These are phyloP conservation scores for Citrus glauca DNA, from an alignment of 345 rosid species.

Conservation along the genomic window DNA sequence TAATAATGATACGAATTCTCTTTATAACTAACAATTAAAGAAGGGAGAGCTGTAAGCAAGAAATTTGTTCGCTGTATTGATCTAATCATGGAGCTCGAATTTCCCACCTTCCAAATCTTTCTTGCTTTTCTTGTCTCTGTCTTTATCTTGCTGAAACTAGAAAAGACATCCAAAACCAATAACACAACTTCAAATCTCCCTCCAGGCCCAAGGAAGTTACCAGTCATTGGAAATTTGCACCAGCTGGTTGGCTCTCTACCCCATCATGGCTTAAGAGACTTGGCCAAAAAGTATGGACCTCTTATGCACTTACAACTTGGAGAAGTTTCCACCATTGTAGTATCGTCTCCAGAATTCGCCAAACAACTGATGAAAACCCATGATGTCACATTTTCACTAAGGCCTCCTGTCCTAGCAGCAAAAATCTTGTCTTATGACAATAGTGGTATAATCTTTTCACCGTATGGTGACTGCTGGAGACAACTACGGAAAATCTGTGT, in stretches of 20 bases:
- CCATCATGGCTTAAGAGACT: slow-evolving; percentile 20
- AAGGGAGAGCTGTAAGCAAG: too few relatives aligned
- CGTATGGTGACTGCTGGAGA: slow-evolving; percentile 29
- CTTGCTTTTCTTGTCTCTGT: background rate
- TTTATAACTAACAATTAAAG: too few relatives aligned
- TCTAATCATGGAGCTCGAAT: background rate
- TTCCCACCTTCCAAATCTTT: background rate
- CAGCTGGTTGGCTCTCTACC: slow-evolving; percentile 22
- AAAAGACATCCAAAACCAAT: background rate
- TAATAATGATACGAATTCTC: too few relatives aligned
- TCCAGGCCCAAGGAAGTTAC: slow-evolving; percentile 36
- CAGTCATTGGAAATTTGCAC: slow-evolving; percentile 35
- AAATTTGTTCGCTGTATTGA: too few relatives aligned
- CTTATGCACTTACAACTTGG: slow-evolving; percentile 37
- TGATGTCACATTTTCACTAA: slow-evolving; percentile 24
- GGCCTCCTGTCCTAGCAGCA: slow-evolving; percentile 13
- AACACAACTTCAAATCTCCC: slow-evolving; percentile 13
- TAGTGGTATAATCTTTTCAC: slow-evolving; percentile 9
- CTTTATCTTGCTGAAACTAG: background rate
- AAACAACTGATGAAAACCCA: slow-evolving; percentile 30
- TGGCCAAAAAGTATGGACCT: slow-evolving; percentile 32
- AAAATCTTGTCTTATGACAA: slow-evolving; percentile 9
- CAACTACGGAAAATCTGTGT: slow-evolving; percentile 19
- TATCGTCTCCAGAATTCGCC: slow-evolving; percentile 27
- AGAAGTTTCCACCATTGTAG: slow-evolving; percentile 15